A percentile compares a stretch with the other conserved stretches of the same genome.
Conservation (phyloP, 371 early-diverging fungal species). For the Mucor sp. region DNA sequence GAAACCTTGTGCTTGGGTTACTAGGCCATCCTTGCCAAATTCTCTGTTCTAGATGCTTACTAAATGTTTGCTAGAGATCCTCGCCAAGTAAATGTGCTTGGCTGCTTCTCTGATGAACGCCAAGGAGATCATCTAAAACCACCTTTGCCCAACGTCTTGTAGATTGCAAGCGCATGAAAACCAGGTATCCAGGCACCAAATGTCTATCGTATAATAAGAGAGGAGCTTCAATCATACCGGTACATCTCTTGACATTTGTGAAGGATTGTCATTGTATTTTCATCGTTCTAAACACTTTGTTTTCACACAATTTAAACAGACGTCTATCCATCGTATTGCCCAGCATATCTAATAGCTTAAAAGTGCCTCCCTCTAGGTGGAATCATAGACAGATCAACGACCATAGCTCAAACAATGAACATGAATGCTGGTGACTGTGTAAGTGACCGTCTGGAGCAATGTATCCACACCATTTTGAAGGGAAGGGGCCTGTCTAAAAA, state of each 20-base stretch:
- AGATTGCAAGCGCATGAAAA: not conserved
- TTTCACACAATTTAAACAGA: not conserved
- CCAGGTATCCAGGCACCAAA: not conserved
- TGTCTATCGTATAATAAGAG: not conserved
- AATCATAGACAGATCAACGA: not conserved
- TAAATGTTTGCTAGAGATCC: not conserved
- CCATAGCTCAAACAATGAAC: not conserved
- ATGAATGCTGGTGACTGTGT: not conserved
- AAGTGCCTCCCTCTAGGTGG: no score
- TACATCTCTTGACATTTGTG: not conserved
- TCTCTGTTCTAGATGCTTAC: no score
- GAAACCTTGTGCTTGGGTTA: no score
- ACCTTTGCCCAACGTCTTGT: not conserved
- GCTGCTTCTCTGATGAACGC: no score
- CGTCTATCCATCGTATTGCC: not conserved
- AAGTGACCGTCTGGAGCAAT: not conserved
- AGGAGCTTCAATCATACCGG: not conserved
- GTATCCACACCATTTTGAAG: not conserved
- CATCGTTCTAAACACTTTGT: not conserved
- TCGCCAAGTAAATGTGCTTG: not conserved
- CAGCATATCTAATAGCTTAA: not conserved
- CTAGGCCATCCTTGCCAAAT: not conserved
- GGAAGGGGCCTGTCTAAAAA: conserved; percentile 9
- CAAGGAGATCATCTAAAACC: not conserved
- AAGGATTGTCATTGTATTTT: not conserved